Evolutionary conservation across 2,329 filamentous ascomycete species (phyloP), one percentile per base, ranked within the genome.

Genomic region (Fusarium drepaniforme): DNA sequence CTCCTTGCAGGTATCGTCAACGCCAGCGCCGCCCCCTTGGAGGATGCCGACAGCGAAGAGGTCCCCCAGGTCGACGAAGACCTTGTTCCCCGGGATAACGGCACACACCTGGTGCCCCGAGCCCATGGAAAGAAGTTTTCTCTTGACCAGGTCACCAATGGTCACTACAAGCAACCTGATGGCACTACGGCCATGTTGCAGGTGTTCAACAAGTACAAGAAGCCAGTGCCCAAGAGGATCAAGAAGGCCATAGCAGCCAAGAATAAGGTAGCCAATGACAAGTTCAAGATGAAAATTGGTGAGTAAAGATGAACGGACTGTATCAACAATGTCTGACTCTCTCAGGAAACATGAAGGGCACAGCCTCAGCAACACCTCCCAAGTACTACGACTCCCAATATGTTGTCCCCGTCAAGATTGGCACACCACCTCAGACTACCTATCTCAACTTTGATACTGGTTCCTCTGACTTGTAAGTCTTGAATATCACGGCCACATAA

Each of bases 391-490:
- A 93, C 73, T 83, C 84, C 5, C 87, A 91, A 79, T 93, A 91
- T 67, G 83, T 92, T 35, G 87, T 89, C 66, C 90, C 91, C 0
- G 89, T 95, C 57, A 86, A 85, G 3, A 85, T 95, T 72, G 93
- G 93, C 53, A 88, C 79, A 2, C 87, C 86, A 8, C 74, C 81
- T 8, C 90, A 92, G 76, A 88, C 84, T 4, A 80, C 94, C 72
- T 88, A 90, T 69, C 81, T 95, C 70, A 92, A 94, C 80, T 88
- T 95, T 70, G 93, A 95, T 75, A 95, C 93, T 16, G 83, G 83
- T 5, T 85, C 83, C 15, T 76, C 92, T 87, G 72, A 93, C 86
- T 73, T 85, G 83, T 84, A 78, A 79, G 82, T 67, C 23, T 8
- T 37, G 35, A 37, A 37, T 37, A 37, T 37, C 13, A 15, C 35